Evolutionary conservation across 73 alveolate species (phyloP).

Genomic region (Loxodes magnus): DNA sequence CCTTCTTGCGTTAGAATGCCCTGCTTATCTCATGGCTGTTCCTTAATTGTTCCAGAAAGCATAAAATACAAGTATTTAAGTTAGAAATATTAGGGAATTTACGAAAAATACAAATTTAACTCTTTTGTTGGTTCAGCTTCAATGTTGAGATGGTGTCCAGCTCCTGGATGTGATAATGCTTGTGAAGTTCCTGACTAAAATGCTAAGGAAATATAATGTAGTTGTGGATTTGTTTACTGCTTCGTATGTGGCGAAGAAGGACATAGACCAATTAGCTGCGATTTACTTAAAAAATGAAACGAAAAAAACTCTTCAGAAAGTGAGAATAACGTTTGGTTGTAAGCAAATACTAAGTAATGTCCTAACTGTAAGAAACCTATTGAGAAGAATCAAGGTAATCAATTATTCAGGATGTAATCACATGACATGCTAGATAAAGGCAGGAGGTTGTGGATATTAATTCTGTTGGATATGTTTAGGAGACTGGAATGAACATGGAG

Average conservation of each 20-base stretch:
- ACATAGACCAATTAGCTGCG: constrained; percentile 56
- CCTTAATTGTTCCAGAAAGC: constrained; percentile 6
- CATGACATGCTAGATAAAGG: constrained; percentile 50
- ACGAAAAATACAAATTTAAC: constrained; percentile 28
- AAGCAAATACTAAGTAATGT: constrained; percentile 48
- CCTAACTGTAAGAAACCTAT: constrained; percentile 54
- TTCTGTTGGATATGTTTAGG: constrained; percentile 66
- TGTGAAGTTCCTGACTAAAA: constrained; percentile 47
- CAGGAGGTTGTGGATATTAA: constrained; percentile 60
- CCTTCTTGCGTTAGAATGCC: not conserved
- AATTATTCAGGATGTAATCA: constrained; percentile 88
- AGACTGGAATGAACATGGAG: constrained; percentile 38
- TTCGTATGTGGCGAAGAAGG: constrained; percentile 44
- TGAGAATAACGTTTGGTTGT: constrained; percentile 31
- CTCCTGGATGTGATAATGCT: constrained; percentile 60
- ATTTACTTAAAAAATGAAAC: constrained; percentile 39
- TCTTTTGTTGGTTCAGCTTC: constrained; percentile 53
- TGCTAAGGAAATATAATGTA: constrained; percentile 51
- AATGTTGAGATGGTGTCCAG: constrained; percentile 71
- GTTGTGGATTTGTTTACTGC: constrained; percentile 44
- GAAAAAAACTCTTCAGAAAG: constrained; percentile 27
- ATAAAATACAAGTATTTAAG: not conserved
- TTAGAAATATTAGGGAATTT: constrained; percentile 10
- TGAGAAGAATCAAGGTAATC: constrained; percentile 58
- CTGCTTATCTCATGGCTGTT: constrained; percentile 2